These are phyloP conservation scores for Elsinoe ampelina DNA, from an alignment of 2,329 filamentous ascomycete genomes.

Conservation along the genomic window DNA sequence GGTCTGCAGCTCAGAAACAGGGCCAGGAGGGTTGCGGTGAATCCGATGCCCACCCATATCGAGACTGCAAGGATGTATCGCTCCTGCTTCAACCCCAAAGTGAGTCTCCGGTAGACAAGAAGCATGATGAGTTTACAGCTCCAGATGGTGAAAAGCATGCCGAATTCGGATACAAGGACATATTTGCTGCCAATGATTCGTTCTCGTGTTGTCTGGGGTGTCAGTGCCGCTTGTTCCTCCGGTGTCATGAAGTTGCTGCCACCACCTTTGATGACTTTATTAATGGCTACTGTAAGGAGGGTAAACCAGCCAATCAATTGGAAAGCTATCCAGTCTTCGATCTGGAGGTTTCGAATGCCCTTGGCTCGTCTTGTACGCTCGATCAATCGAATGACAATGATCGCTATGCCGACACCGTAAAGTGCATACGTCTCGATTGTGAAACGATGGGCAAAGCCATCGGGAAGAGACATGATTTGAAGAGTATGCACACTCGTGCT, in stretches of 20 bases:
- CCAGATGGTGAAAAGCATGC: conserved; percentile 48
- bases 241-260: conserved; percentile 51
- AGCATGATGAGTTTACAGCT: conserved; percentile 43
- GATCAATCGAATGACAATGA: conserved; percentile 11
- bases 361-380: background rate
- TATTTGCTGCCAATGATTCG: conserved; percentile 50
- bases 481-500: background rate
- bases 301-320: conserved; percentile 38
- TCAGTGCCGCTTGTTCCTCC: conserved; percentile 37
- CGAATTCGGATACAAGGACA: conserved; percentile 53
- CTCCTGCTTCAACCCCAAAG: conserved; percentile 39
- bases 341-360: background rate
- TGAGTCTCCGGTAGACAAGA: conserved; percentile 44
- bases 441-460: background rate
- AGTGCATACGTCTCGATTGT: conserved; percentile 14
- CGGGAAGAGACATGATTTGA: background rate
- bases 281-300: conserved; percentile 45
- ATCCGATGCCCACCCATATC: conserved; percentile 15
- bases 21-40: conserved; percentile 15
- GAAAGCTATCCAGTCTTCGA: conserved; percentile 16
- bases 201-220: conserved; percentile 34
- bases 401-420: conserved; percentile 12
- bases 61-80: conserved; percentile 25
- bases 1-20: conserved; percentile 17
- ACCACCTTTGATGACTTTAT: conserved; percentile 45